phyloP scores from a whole-genome alignment of 176 grass and related monocot genomes.

The Thinopyrum elongatum region DNA sequence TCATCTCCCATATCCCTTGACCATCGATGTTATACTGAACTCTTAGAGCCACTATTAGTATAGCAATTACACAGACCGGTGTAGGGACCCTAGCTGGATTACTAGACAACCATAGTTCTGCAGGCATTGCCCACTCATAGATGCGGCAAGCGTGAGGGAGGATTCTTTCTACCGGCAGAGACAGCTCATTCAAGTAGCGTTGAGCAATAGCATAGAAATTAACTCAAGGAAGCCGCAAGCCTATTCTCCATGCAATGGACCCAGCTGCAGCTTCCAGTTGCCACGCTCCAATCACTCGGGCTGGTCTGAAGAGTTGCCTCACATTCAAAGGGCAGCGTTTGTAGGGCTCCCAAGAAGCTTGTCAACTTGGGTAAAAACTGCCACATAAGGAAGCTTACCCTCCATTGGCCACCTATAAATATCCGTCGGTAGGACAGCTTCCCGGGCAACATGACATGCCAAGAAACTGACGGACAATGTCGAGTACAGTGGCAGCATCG shows the following conservation, averaged over 20 bases:
- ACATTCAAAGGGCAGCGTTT: constrained; percentile 46
- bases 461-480: constrained; percentile 61
- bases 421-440: constrained; percentile 66
- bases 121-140: constrained; percentile 69
- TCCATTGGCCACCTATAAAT: constrained; percentile 63
- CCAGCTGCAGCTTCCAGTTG: constrained; percentile 62
- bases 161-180: constrained; percentile 52
- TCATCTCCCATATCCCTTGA: constrained; percentile 77
- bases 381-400: constrained; percentile 63
- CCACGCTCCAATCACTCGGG: constrained; percentile 64
- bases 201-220: constrained; percentile 77
- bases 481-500: constrained; percentile 60
- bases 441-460: constrained; percentile 62
- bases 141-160: constrained; percentile 59
- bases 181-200: constrained; percentile 54
- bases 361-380: constrained; percentile 53
- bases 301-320: constrained; percentile 63
- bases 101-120: constrained; percentile 74
- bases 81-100: constrained; percentile 62
- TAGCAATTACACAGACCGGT: constrained; percentile 67
- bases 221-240: constrained; percentile 60
- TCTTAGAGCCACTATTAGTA: constrained; percentile 66
- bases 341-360: constrained; percentile 46
- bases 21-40: constrained; percentile 65
- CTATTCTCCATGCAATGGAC: constrained; percentile 56